Conservation (phyloP, 192 early-diverging fungal species). For the Umbelopsis sp. region DNA sequence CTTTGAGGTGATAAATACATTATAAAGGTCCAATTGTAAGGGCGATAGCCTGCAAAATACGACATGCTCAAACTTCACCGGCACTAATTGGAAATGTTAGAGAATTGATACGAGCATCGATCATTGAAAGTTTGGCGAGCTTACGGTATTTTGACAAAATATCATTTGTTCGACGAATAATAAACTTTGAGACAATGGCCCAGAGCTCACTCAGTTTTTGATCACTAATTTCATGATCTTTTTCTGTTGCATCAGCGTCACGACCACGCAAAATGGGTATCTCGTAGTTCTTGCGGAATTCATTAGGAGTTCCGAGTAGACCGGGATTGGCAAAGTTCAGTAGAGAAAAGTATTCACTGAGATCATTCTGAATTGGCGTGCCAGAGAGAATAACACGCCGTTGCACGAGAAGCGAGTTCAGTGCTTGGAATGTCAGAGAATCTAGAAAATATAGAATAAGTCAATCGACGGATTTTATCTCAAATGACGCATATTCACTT, state of each 20-base stretch:
- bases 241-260: conserved; percentile 85
- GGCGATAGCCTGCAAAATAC: conserved; percentile 89
- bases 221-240: conserved; percentile 78
- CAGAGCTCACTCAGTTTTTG: conserved; percentile 85
- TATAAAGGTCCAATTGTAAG: conserved; percentile 82
- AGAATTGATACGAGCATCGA: background rate
- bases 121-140: conserved; percentile 21
- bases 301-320: conserved; percentile 80
- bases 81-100: conserved; percentile 59
- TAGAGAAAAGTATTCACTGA: conserved; percentile 92
- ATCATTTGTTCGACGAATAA: conserved; percentile 96
- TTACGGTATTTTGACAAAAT: conserved; percentile 94
- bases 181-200: conserved; percentile 89
- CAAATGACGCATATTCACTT: background rate
- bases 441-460: conserved; percentile 30
- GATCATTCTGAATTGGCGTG: conserved; percentile 91
- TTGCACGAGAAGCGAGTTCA: conserved; percentile 75
- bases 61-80: conserved; percentile 97
- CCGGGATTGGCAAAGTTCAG: conserved; percentile 96
- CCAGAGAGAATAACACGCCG: conserved; percentile 94
- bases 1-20: conserved; percentile 70
- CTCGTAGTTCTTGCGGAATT: conserved; percentile 94
- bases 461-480: background rate
- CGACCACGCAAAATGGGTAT: conserved; percentile 92
- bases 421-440: conserved; percentile 79